Evolutionary conservation across 2,329 filamentous ascomycete genomes (phyloP).

Genomic region (Stemphylium vesicarium): DNA sequence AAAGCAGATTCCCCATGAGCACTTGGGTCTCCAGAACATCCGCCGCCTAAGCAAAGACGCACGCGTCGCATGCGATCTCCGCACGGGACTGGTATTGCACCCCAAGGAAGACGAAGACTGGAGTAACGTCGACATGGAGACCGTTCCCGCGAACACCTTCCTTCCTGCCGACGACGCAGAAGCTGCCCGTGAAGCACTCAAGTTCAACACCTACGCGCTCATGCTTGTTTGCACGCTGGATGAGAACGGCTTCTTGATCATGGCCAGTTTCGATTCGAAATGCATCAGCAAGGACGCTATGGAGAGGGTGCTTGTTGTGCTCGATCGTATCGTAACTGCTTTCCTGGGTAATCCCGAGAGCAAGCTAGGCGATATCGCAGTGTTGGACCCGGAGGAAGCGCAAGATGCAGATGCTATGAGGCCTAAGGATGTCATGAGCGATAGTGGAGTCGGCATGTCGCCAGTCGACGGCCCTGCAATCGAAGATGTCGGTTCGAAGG

Average conservation of each 20-base stretch:
- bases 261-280: constrained; percentile 70
- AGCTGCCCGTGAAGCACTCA: constrained; percentile 65
- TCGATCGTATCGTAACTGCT: constrained; percentile 59
- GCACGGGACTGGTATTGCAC: constrained; percentile 48
- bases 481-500: constrained; percentile 6
- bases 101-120: constrained; percentile 41
- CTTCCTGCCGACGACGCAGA: constrained; percentile 63
- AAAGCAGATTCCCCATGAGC: constrained; percentile 67
- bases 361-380: constrained; percentile 37
- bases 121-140: constrained; percentile 21
- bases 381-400: constrained; percentile 37
- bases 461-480: constrained; percentile 10
- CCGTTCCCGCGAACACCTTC: constrained; percentile 57
- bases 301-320: constrained; percentile 60
- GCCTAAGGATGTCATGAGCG: constrained; percentile 28
- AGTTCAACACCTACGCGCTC: constrained; percentile 65
- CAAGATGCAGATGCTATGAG: constrained; percentile 36
- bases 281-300: constrained; percentile 60
- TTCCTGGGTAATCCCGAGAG: constrained; percentile 54
- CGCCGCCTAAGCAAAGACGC: constrained; percentile 50
- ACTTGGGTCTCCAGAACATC: constrained; percentile 67
- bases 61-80: constrained; percentile 43
- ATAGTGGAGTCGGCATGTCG: constrained; percentile 28
- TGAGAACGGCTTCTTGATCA: constrained; percentile 62
- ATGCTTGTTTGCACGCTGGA: constrained; percentile 70